Base-by-base conservation (phyloP, 495 filamentous ascomycete species). In the Rhizodiscina lignyota region DNA sequence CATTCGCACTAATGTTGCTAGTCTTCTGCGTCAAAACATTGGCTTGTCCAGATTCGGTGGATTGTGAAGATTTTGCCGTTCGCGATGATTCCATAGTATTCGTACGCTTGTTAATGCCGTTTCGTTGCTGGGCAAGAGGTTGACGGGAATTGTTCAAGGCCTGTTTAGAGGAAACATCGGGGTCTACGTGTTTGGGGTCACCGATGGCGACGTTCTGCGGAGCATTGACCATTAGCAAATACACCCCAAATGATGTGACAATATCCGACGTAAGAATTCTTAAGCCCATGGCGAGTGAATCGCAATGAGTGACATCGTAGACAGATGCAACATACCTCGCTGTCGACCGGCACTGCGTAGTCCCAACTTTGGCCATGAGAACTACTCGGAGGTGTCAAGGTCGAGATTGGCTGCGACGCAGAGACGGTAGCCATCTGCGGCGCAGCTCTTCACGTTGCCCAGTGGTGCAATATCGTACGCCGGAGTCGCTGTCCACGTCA, bases 351-450 rank as follows among this genome's bases (percentile, higher is more conserved):
- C 16, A 58, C 49, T 32, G 60, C 45, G 41, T 64, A 61, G 39
- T 64, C 63, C 71, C 71, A 75, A 33, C 51, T 53, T 21, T 55
- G 58, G 32, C 59, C 65, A 39, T 71, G 64, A 15, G 61, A 62
- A 44, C 61, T 68, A 39, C 55, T 58, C 20, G 66, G 61, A 33
- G 64, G 63, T 35, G 62, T 65, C 35, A 72, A 44, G 21, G 66
- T 33, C 8, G 6, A 8, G 30, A 33, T 33, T 10, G 11, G 8
- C 17, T 33, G 30, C 8, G 30, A 8, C 6, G 30, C 11, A 8
- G 30, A 33, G 17, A 12, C 17, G 16, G 17, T 33, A 16, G 30
- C 30, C 30, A 33, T 33, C n/a, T n/a, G n/a, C n/a, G n/a, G n/a
- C n/a, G n/a, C n/a, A n/a, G n/a, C n/a, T n/a, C n/a, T n/a, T n/a